A percentile compares a stretch with the other conserved stretches of the same genome.
Conservation (phyloP, 345 rosid species). For the Microcos paniculata region DNA sequence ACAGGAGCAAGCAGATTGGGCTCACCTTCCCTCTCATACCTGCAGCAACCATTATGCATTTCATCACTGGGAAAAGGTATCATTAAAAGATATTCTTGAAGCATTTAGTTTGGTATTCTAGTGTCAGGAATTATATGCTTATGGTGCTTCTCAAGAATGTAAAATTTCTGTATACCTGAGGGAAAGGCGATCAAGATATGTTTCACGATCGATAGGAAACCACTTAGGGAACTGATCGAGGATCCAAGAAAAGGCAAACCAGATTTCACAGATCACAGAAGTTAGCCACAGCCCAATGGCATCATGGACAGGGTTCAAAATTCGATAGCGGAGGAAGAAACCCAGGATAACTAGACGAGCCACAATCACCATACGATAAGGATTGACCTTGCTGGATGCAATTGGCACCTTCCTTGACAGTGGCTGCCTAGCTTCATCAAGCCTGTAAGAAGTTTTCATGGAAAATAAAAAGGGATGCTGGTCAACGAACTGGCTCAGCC, state of each 20-base stretch:
- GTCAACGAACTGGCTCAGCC: not conserved
- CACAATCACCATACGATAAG: conserved; percentile 88
- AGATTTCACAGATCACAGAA: conserved; percentile 85
- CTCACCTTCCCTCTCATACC: conserved; percentile 90
- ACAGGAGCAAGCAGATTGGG: conserved; percentile 80
- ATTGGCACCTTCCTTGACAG: conserved; percentile 93
- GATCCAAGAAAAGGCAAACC: conserved; percentile 98
- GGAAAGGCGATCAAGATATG: conserved; percentile 89
- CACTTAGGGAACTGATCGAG: conserved; percentile 99
- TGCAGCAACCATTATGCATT: conserved; percentile 23
- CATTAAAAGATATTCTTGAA: not conserved
- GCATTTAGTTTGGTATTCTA: not conserved
- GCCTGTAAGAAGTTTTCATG: conserved; percentile 42
- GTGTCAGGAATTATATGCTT: not conserved
- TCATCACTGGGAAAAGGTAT: not conserved
- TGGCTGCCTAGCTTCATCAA: conserved; percentile 93
- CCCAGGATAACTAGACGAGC: conserved; percentile 84
- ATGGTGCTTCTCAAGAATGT: not conserved
- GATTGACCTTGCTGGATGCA: conserved; percentile 91
- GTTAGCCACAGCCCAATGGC: conserved; percentile 93
- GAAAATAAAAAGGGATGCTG: conserved; percentile 2
- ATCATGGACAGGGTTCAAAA: conserved; percentile 82
- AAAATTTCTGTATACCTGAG: conserved; percentile 46
- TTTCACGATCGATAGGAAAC: conserved; percentile 90
- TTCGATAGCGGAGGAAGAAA: conserved; percentile 78